Conservation (phyloP, 495 filamentous ascomycete species). For the Xeromyces bisporus region DNA sequence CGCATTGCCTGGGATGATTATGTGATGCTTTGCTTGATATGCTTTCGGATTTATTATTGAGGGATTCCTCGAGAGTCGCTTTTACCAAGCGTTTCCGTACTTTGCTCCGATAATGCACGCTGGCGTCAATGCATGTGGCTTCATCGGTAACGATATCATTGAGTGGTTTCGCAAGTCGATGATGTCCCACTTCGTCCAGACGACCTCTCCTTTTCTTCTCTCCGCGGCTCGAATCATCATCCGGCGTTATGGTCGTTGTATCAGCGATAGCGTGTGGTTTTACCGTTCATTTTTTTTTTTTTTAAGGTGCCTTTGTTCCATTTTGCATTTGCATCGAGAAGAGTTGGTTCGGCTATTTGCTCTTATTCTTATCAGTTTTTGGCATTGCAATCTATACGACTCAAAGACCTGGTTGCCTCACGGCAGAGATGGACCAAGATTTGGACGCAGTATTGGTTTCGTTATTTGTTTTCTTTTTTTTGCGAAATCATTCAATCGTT, state of each 20-base stretch:
- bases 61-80: too few species aligned
- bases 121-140: too few species aligned
- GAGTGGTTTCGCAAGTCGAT: too few species aligned
- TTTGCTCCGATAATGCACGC: too few species aligned
- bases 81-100: too few species aligned
- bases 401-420: slow-evolving; percentile 44
- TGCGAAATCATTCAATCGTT: slow-evolving; percentile 14
- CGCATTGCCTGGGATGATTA: slow-evolving; percentile 38
- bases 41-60: too few species aligned
- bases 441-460: slow-evolving; percentile 34
- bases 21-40: slow-evolving; percentile 28
- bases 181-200: too few species aligned
- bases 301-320: neutral
- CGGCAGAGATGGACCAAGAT: slow-evolving; percentile 35
- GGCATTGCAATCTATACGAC: slow-evolving; percentile 27
- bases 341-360: slow-evolving; percentile 38
- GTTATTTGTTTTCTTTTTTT: slow-evolving; percentile 23
- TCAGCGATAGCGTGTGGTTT: slow-evolving; percentile 23
- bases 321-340: slow-evolving; percentile 26
- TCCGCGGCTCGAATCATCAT: slow-evolving; percentile 6
- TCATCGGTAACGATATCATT: too few species aligned
- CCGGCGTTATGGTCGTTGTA: slow-evolving; percentile 13
- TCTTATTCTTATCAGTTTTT: slow-evolving; percentile 17
- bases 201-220: slow-evolving; percentile 16
- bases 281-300: slow-evolving; percentile 6